phyloP scores from a whole-genome alignment of 768 basidiomycete species.

The Cyathus striatus region DNA sequence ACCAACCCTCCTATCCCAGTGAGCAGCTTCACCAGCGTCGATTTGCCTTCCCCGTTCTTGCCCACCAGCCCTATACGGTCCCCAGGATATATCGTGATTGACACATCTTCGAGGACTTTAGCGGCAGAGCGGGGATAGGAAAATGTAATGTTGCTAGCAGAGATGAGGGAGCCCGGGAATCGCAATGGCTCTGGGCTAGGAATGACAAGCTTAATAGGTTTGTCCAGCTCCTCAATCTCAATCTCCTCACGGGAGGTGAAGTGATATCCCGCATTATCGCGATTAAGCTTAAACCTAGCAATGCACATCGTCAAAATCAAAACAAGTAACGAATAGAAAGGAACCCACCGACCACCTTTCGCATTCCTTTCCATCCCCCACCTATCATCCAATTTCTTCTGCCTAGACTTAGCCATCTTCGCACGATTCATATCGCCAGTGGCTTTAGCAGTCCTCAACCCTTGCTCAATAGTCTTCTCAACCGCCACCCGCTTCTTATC shows the following conservation, averaged over 20 bases:
- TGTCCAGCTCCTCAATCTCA: too few relatives aligned
- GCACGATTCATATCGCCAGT: background rate
- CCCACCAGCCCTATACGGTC: constrained; percentile 19
- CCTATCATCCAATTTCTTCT: background rate
- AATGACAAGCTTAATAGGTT: background rate
- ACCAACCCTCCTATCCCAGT: background rate
- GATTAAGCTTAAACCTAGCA: background rate
- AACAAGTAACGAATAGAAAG: background rate
- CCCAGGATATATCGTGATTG: constrained; percentile 18
- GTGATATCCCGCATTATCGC: background rate
- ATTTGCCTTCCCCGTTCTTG: constrained; percentile 40
- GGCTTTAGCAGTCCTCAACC: background rate
- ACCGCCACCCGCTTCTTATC: background rate
- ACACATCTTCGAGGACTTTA: constrained; percentile 9
- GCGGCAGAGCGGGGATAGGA: constrained; percentile 16
- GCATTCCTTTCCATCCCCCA: background rate
- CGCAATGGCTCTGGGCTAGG: constrained; percentile 5
- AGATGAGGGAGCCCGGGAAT: constrained; percentile 17
- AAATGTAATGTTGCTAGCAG: constrained; percentile 16
- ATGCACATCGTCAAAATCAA: background rate
- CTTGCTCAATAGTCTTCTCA: background rate
- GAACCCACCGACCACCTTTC: background rate
- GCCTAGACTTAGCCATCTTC: background rate
- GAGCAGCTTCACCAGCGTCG: constrained; percentile 30
- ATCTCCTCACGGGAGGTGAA: too few relatives aligned